phyloP scores from a whole-genome alignment of 179 eudicot genomes.

The Silene noctiflora region DNA sequence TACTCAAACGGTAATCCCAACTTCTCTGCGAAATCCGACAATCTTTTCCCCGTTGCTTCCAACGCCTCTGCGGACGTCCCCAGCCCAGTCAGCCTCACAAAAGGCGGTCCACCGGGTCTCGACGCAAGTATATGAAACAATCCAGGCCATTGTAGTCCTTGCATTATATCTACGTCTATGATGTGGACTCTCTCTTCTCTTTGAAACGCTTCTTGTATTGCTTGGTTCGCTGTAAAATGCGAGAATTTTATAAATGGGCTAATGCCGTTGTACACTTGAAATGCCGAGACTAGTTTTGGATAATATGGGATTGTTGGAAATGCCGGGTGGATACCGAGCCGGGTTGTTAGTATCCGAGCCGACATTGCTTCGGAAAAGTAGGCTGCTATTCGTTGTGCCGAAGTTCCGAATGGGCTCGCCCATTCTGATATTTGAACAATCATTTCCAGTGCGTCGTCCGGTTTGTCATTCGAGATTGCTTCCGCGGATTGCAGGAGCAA shows the following conservation, averaged over 20 bases:
- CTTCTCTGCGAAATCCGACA: conserved; percentile 79
- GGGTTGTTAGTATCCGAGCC: conserved; percentile 57
- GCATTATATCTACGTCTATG: conserved; percentile 91
- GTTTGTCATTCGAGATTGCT: conserved; percentile 63
- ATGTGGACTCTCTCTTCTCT: conserved; percentile 82
- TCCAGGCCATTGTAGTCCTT: conserved; percentile 95
- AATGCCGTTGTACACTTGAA: conserved; percentile 93
- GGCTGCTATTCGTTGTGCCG: conserved; percentile 91
- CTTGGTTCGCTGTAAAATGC: conserved; percentile 94
- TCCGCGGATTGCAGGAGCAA: conserved; percentile 86
- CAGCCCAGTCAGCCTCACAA: conserved; percentile 73
- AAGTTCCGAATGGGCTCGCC: conserved; percentile 85
- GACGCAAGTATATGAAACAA: conserved; percentile 84
- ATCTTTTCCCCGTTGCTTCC: conserved; percentile 85
- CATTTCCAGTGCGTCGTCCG: conserved; percentile 70
- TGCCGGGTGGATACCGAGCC: conserved; percentile 62
- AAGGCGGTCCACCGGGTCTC: conserved; percentile 85
- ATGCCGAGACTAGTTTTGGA: conserved; percentile 64
- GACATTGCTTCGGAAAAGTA: conserved; percentile 99
- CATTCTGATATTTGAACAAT: conserved; percentile 72
- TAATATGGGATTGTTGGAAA: conserved; percentile 33
- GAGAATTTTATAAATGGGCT: conserved; percentile 91
- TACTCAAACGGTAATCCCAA: conserved; percentile 88
- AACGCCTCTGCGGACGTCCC: conserved; percentile 73
- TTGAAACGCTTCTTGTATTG: conserved; percentile 88